phyloP scores from a whole-genome alignment of 768 basidiomycete species.

The Naganishia friedmannii region DNA sequence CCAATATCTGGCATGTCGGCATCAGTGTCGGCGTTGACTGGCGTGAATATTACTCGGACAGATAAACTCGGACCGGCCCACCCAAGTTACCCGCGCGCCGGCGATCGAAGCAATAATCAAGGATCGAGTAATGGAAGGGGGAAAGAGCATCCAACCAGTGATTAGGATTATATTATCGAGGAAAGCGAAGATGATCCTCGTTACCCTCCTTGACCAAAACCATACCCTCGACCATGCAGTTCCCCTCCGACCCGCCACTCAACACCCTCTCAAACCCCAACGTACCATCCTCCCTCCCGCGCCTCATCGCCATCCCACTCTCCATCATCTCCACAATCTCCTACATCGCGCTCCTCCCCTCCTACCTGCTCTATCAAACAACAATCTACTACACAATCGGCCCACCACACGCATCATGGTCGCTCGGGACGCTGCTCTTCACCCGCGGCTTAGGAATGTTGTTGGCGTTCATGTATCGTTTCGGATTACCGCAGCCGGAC shows the following conservation, averaged over 20 bases:
- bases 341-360: constrained; percentile 14
- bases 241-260: not conserved
- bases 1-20: too few relatives aligned
- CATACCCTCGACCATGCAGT: not conserved
- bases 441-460: constrained; percentile 11
- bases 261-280: not conserved
- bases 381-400: not conserved
- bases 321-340: not conserved
- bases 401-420: constrained; percentile 7
- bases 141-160: too few relatives aligned
- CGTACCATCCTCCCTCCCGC: constrained; percentile 10
- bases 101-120: too few relatives aligned
- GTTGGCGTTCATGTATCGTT: constrained; percentile 5
- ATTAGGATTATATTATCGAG: too few relatives aligned
- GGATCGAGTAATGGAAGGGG: too few relatives aligned
- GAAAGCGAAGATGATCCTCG: too few relatives aligned
- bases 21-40: too few relatives aligned
- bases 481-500: constrained; percentile 23
- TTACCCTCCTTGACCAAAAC: too few relatives aligned
- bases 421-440: constrained; percentile 16
- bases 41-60: too few relatives aligned
- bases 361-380: constrained; percentile 10
- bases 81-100: too few relatives aligned
- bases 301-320: not conserved
- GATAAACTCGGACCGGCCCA: too few relatives aligned